Base-by-base conservation (phyloP, 768 basidiomycete species). In the Dictyophora rubrovolvata region DNA sequence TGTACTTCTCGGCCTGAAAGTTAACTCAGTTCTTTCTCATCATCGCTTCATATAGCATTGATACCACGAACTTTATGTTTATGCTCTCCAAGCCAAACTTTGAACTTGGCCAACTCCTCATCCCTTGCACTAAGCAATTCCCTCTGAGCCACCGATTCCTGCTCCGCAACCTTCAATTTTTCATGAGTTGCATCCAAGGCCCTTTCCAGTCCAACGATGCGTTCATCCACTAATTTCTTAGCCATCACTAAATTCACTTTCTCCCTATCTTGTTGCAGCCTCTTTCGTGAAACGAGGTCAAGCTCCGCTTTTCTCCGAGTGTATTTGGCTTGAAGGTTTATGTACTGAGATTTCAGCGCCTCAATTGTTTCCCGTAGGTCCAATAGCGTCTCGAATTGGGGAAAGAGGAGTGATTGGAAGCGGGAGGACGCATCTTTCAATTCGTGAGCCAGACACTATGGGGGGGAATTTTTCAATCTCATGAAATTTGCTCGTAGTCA, bases 151-250 rank as follows among this genome's bases (percentile, higher is more conserved):
- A 34, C 17, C 16, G 50, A 18, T 16, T 23, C 34, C 14, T 58
- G 33, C 20, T 58, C 28, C 17, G 48, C 48, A 5, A 14, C 35
- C 16, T 14, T 18, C 22, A 58, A 28, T 22, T 50, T 58, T 16
- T 51, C 48, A 14, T 23, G 47, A n/a, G n/a, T 37, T 8, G 50
- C 35, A 35, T 51, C 48, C 11, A 58, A 36, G 5, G 9, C n/a
- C 35, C 11, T n/a, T 20, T 50, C 23, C 35, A 58, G 23, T 5
- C 21, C 16, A 50, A 22, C 21, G 14, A 20, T 10, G 2, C 50
- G 20, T 21, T 52, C 49, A 33, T 58, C 56, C 10, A 35, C 48
- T 12, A 58, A n/a, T 18, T 28, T 58, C 56, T 58, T 58, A 17
- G 48, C 17, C 48, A 58, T 16, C 33, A 36, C 4, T 33, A 58